A percentile compares a stretch with the other conserved stretches of the same genome.
These are phyloP conservation scores for Ophiocordyceps unilateralis DNA, from an alignment of 2,329 filamentous ascomycete species.

Conservation along the genomic window DNA sequence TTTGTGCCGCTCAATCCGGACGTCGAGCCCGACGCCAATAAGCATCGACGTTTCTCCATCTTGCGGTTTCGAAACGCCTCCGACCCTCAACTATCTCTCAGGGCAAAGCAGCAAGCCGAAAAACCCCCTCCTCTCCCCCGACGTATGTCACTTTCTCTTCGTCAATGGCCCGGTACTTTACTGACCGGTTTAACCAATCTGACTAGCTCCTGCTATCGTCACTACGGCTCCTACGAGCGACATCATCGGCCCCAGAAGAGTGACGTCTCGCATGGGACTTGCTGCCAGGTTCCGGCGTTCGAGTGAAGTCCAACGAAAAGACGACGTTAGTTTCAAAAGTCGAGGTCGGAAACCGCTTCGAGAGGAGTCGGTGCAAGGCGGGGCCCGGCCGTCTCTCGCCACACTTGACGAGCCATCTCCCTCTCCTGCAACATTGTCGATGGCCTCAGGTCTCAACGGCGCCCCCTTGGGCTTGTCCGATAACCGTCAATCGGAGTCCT, in stretches of 20 bases:
- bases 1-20: slow-evolving; percentile 18
- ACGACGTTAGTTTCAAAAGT: slow-evolving; percentile 4
- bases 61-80: slow-evolving; percentile 83
- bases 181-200: slow-evolving; percentile 7
- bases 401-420: slow-evolving; percentile 39
- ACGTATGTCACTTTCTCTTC: slow-evolving; percentile 23
- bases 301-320: slow-evolving; percentile 23
- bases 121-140: slow-evolving; percentile 39
- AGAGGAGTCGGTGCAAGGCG: slow-evolving; percentile 23
- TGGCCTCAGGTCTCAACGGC: slow-evolving; percentile 8
- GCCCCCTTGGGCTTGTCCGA: slow-evolving; percentile 30
- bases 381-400: slow-evolving; percentile 13
- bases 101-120: slow-evolving; percentile 51
- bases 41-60: slow-evolving; percentile 48
- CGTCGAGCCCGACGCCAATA: slow-evolving; percentile 34
- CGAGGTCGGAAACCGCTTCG: slow-evolving; percentile 9
- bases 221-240: slow-evolving; percentile 76
- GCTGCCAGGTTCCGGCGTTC: slow-evolving; percentile 35
- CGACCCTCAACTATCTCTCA: slow-evolving; percentile 69
- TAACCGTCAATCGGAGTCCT: slow-evolving; percentile 51
- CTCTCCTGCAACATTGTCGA: slow-evolving; percentile 9
- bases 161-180: not conserved
- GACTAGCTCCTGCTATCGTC: slow-evolving; percentile 56
- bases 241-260: slow-evolving; percentile 33
- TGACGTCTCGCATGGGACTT: slow-evolving; percentile 36